Evolutionary conservation across 169 alveolate genomes (phyloP), one percentile per base, ranked within the genome.

Genomic region (Plasmodium gonderi): DNA sequence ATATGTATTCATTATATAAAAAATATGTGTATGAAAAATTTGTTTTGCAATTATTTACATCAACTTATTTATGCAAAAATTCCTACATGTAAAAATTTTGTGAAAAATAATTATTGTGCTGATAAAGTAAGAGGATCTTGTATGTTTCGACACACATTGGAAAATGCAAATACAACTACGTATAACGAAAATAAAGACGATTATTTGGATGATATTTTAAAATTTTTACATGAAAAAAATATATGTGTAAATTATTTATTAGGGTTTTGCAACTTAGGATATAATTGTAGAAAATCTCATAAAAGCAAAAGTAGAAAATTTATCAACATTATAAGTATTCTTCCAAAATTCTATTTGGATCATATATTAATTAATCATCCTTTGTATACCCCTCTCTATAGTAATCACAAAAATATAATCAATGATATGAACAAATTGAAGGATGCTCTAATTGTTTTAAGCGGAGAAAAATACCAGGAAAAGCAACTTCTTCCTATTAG

Each of bases 1-100:
- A 99, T 98, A 1, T 98, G 99, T 95, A 92, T 98, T 45, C 99
- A 98, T 80, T 98, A 99, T 98, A 95, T 97, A 72, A 96, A 97
- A 77, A 98, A 98, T 47, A 97, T 97, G 97, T 98, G 99, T 91
- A 97, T 97, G 98, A 98, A 98, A 79, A 99, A 98, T 51, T 98
- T 97, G 68, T 96, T 94, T 85, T 98, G 99, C 92, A 99, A 98
- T 79, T 98, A 97, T 91, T 92, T 98, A 17, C 99, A 98, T 78
- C 98, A 97, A 33, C 91, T 95, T 20, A 98, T 96, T 14, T 94
- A 95, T 91, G 96, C 97, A 17, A 92, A 98, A 79, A 97, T 97
- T 97, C 98, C 98, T 26, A 96, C 98, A 14, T 97, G 98, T 81
- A 95, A 95, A 75, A 96, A 93, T 45, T 95, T 91, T 74, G 95